Conservation (phyloP, 208 protist species). For the Crithidia mellificae region DNA sequence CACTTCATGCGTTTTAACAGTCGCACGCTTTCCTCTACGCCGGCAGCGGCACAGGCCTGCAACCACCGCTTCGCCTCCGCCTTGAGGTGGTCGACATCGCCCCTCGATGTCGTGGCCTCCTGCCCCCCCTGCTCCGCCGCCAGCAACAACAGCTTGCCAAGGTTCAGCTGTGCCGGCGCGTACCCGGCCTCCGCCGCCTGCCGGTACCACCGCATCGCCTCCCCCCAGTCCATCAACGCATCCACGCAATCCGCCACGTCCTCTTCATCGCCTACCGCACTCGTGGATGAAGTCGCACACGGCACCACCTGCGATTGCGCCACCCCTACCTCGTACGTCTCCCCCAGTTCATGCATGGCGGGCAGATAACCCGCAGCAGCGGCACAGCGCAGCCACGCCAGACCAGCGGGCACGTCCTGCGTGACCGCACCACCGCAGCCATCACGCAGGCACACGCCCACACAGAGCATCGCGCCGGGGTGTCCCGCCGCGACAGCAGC, state of each 20-base stretch:
- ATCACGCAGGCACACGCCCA: constrained; percentile 66
- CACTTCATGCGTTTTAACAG: constrained; percentile 45
- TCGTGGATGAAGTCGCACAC: no score
- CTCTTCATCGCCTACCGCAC: not conserved
- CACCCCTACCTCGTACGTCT: constrained; percentile 64
- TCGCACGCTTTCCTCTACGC: constrained; percentile 60
- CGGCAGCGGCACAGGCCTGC: constrained; percentile 47
- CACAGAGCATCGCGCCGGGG: constrained; percentile 65
- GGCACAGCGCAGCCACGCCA: constrained; percentile 68
- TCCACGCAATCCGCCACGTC: no score
- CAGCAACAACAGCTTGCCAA: constrained; percentile 71
- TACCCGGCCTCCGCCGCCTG: constrained; percentile 57
- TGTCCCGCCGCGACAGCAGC: constrained; percentile 47
- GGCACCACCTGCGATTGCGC: no score
- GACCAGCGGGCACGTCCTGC: constrained; percentile 40
- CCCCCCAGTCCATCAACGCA: constrained; percentile 65
- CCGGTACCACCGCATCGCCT: constrained; percentile 69
- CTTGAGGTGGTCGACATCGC: constrained; percentile 29
- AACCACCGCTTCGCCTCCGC: constrained; percentile 56
- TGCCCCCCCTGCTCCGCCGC: constrained; percentile 40
- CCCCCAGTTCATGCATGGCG: constrained; percentile 82
- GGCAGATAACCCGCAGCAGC: constrained; percentile 65
- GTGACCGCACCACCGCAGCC: constrained; percentile 48
- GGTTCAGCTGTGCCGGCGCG: constrained; percentile 68
- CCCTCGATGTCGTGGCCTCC: not conserved